Evolutionary conservation across 768 basidiomycete species (phyloP).

Genomic region (Trametes cubensis): DNA sequence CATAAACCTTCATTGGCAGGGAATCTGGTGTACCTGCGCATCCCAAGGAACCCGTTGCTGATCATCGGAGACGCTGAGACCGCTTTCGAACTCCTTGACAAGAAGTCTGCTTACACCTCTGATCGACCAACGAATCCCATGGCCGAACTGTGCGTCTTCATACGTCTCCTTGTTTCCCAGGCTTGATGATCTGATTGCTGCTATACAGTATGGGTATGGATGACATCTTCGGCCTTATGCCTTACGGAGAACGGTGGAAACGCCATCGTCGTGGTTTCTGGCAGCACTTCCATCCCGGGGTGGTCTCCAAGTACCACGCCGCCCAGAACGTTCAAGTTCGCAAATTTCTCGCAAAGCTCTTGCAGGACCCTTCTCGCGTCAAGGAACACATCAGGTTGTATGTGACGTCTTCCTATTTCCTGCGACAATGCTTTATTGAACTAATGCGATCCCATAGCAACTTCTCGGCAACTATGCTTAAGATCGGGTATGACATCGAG

Average conservation of each 20-base stretch:
- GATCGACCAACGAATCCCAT: conserved; percentile 23
- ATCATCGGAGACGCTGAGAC: conserved; percentile 14
- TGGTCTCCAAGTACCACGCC: not conserved
- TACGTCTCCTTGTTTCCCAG: too few species aligned
- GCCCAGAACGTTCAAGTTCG: not conserved
- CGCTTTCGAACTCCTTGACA: conserved; percentile 23
- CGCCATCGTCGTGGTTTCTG: conserved; percentile 13
- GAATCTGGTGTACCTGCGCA: conserved; percentile 21
- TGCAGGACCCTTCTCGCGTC: not conserved
- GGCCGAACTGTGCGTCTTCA: conserved; percentile 26
- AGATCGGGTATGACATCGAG: conserved; percentile 34
- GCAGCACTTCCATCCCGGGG: conserved; percentile 7
- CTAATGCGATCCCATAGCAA: not conserved
- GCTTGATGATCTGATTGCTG: too few species aligned
- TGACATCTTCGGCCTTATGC: conserved; percentile 6
- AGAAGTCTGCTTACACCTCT: conserved; percentile 23
- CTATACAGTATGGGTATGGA: conserved; percentile 3
- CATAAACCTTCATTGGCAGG: conserved; percentile 1
- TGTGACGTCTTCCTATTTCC: not conserved
- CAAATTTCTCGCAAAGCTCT: not conserved
- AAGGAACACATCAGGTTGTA: conserved; percentile 14
- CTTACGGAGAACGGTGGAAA: conserved; percentile 15
- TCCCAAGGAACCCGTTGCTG: conserved; percentile 17
- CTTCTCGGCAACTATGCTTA: conserved; percentile 21
- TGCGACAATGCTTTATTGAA: too few species aligned